Base-by-base conservation (phyloP, 2,329 filamentous ascomycete species). In the Aspergillus sp. region DNA sequence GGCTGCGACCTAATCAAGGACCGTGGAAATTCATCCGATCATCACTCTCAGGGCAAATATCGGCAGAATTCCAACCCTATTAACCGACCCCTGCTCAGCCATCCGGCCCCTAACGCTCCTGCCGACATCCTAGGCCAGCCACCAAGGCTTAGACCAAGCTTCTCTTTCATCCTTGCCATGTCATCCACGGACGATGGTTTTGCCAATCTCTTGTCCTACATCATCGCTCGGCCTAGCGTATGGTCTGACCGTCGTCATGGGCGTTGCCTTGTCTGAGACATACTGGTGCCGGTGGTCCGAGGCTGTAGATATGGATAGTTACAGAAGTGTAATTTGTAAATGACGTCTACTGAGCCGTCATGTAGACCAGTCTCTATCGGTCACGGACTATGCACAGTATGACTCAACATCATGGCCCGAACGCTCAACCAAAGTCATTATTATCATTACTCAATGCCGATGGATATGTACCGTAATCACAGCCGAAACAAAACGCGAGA, bases 391-490 rank as follows among this genome's bases (percentile, higher is more conserved):
- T 22, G 22, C 26, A 30, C 10, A 1, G 26, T 30, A 30, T 8
- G 9, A 30, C 8, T 30, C 26, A 30, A 10, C 4, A 24, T n/a
- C n/a, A n/a, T n/a, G n/a, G 7, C 22, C 22, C 22, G 7, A 24
- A 3, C 22, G 10, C 26, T 30, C 26, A 8, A 30, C 16, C 16
- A n/a, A 35, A 11, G 35, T 38, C 35, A 38, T 45, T 24, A 45
- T 50, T 50, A 50, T 45, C 47, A 50, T 50, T 49, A 49, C 24
- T 49, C 19, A 32, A 33, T 42, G 7, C 5, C 22, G 41, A 41
- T 36, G 24, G 16, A 42, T 40, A 41, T 19, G 26, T 17, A 41
- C 38, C 35, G 22, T 48, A 36, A 32, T 41, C 14, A 38, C 16
- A 14, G 9, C 11, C 10, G 13, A 33, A 33, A 36, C 22, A 20